phyloP scores from a whole-genome alignment of 495 filamentous ascomycete genomes.

The Aspergillus wentii region DNA sequence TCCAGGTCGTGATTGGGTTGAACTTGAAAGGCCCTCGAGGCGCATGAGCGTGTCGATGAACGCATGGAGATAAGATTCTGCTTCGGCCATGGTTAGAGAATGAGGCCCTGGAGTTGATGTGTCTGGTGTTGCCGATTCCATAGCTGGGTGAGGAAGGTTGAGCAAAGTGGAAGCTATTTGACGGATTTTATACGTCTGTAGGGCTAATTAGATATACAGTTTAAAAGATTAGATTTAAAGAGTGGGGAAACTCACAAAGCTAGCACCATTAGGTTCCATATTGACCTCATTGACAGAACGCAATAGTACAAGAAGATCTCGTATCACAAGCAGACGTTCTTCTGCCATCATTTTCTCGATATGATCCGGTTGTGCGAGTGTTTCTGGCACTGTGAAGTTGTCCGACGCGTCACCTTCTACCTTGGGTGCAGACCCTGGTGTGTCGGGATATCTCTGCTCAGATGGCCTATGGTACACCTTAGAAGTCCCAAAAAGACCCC shows the following conservation, averaged over 20 bases:
- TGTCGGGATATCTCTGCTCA: constrained; percentile 13
- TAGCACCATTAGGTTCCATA: constrained; percentile 76
- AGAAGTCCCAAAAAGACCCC: constrained; percentile 56
- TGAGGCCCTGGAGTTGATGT: constrained; percentile 22
- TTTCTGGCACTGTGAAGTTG: constrained; percentile 5
- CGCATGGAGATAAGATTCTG: constrained; percentile 58
- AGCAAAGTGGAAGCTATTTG: constrained; percentile 73
- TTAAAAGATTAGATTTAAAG: background rate
- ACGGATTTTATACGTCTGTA: constrained; percentile 61
- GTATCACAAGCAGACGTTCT: constrained; percentile 72
- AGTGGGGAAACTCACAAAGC: constrained; percentile 47
- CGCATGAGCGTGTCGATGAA: constrained; percentile 69
- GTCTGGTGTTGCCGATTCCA: constrained; percentile 18
- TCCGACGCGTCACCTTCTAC: constrained; percentile 11
- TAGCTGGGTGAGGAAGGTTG: constrained; percentile 51
- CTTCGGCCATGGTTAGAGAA: constrained; percentile 34
- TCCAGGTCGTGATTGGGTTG: background rate
- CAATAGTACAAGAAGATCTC: constrained; percentile 65
- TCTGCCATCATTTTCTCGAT: constrained; percentile 52
- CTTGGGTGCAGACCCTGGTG: constrained; percentile 12
- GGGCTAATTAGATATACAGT: constrained; percentile 3
- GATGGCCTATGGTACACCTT: constrained; percentile 22
- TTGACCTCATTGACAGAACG: constrained; percentile 69
- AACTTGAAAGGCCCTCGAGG: constrained; percentile 46
- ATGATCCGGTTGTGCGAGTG: constrained; percentile 37